phyloP scores from a whole-genome alignment of 1,139 yeast species.

The Hyphopichia fennica region DNA sequence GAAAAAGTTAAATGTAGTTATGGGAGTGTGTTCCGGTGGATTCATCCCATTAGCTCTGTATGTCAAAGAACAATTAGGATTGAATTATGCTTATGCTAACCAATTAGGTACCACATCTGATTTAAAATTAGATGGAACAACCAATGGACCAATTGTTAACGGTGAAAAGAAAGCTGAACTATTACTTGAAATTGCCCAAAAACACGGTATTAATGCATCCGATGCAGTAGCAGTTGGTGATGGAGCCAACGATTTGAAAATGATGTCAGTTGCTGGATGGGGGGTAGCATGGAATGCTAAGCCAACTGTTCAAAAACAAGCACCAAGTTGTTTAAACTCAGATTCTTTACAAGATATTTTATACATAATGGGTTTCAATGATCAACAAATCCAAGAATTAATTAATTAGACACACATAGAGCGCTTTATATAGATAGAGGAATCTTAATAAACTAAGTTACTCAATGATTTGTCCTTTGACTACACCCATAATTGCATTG shows the following conservation, averaged over 20 bases:
- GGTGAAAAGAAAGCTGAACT: conserved; percentile 81
- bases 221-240: conserved; percentile 89
- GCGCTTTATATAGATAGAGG: neutral
- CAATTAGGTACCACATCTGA: conserved; percentile 53
- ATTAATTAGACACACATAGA: neutral
- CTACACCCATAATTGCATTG: conserved; percentile 84
- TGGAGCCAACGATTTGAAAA: conserved; percentile 92
- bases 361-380: conserved; percentile 77
- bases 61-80: conserved; percentile 64
- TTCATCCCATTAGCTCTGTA: conserved; percentile 83
- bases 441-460: neutral
- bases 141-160: conserved; percentile 78
- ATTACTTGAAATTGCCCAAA: conserved; percentile 62
- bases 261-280: conserved; percentile 91
- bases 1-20: conserved; percentile 58
- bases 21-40: conserved; percentile 95
- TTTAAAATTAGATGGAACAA: conserved; percentile 54
- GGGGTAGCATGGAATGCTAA: conserved; percentile 99
- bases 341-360: conserved; percentile 67
- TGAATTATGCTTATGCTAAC: conserved; percentile 92
- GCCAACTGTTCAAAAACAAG: conserved; percentile 79
- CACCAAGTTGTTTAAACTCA: conserved; percentile 81
- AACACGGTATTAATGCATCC: conserved; percentile 57
- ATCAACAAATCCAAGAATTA: conserved; percentile 47
- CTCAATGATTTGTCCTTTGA: conserved; percentile 52